Evolutionary conservation across 805 yeast species (phyloP).

Genomic region (Cyberlindnera petersonii): DNA sequence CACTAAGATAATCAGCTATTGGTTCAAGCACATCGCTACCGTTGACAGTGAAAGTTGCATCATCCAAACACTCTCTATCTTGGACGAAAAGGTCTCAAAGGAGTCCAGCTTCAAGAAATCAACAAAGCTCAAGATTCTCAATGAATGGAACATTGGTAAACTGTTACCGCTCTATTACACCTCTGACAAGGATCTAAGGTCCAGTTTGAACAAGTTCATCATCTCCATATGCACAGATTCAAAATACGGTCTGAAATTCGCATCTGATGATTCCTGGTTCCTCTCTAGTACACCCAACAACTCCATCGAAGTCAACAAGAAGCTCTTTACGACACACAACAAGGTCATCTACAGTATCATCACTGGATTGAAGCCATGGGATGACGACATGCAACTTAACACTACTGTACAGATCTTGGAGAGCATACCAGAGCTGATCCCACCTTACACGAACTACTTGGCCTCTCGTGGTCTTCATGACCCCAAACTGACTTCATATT

Average conservation of each 20-base stretch:
- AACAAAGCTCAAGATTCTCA: slow-evolving; percentile 70
- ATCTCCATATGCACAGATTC: slow-evolving; percentile 45
- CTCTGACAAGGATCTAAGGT: slow-evolving; percentile 33
- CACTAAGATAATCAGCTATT: slow-evolving; percentile 54
- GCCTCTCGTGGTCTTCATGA: slow-evolving; percentile 69
- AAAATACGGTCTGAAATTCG: slow-evolving; percentile 41
- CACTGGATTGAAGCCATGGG: slow-evolving; percentile 76
- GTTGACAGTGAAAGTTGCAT: slow-evolving; percentile 48
- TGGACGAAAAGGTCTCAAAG: slow-evolving; percentile 47
- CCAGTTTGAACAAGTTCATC: slow-evolving; percentile 44
- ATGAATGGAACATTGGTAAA: slow-evolving; percentile 67
- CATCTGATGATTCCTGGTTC: slow-evolving; percentile 52
- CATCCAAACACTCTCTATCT: slow-evolving; percentile 38
- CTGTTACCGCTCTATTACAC: slow-evolving; percentile 49
- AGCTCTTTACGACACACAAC: slow-evolving; percentile 59
- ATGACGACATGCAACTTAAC: slow-evolving; percentile 58
- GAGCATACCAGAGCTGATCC: slow-evolving; percentile 63
- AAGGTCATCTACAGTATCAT: slow-evolving; percentile 60
- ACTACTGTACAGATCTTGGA: slow-evolving; percentile 48
- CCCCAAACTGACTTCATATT: slow-evolving; percentile 75
- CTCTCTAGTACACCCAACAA: slow-evolving; percentile 25
- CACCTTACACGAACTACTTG: slow-evolving; percentile 61
- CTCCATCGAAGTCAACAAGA: slow-evolving; percentile 43
- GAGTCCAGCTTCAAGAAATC: slow-evolving; percentile 62
- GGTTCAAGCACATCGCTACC: slow-evolving; percentile 60